Base-by-base conservation (phyloP, 495 filamentous ascomycete genomes). In the Choiromyces venosus region DNA sequence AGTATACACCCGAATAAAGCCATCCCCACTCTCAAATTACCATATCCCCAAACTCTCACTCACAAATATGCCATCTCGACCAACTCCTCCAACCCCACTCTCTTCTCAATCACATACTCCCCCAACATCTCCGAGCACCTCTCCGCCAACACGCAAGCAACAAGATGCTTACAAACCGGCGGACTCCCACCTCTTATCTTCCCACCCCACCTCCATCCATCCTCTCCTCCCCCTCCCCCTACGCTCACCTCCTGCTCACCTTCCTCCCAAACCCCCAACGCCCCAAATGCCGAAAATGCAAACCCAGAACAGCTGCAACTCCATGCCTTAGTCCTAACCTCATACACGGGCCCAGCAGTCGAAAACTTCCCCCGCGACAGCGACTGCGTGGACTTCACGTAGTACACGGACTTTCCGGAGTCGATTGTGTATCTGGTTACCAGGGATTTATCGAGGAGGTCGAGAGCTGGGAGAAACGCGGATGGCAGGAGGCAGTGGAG, bases 161-260 rank as follows among this genome's bases (percentile, higher is more conserved):
- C 85, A 25, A 97, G 78, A 82, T 98, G 94, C 83, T 97, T 97
- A 80, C 94, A 98, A 40, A 91, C 85, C 4, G 93, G 91, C 67
- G 86, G 82, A 1, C 73, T 85, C 78, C 69, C 81, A 42, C 82
- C 84, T 61, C 69, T 77, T 46, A 85, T 80, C 33, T 85, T 80
- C 2, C 88, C 88, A 38, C 89, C 89, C 80, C 89, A 90, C 25
- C 14, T 72, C 73, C 73, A 75, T n/a, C 46, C 66, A n/a, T 67
- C 39, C 40, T 56, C 40, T 35, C 35, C 33, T 33, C 37, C 44
- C 66, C 52, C 33, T 36, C 19, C 35, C 36, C 21, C 46, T 61
- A 52, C 70, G 8, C 29, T 25, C 61, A 66, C 37, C 35, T 37
- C 25, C 33, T 46, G 35, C 35, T 66, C 29, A 18, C 37, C 46